Conservation (phyloP, 768 basidiomycete species). For the Jaapia argillacea region DNA sequence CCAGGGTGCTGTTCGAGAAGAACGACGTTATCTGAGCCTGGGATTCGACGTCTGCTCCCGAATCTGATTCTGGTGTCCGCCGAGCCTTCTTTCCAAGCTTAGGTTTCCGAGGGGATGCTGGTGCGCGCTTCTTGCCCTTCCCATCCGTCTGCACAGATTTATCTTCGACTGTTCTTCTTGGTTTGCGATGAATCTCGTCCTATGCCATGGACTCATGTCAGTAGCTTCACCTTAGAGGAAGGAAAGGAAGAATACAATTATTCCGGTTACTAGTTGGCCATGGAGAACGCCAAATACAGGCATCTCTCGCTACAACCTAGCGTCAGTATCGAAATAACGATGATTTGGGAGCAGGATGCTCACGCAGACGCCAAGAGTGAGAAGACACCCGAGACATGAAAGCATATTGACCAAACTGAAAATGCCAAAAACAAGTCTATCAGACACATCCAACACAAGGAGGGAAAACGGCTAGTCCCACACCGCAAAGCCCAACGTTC, state of each 20-base stretch:
- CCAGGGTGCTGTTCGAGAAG: not conserved
- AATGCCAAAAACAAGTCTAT: not conserved
- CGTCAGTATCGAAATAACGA: slow-evolving; percentile 8
- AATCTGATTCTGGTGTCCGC: not conserved
- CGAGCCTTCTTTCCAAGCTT: slow-evolving; percentile 14
- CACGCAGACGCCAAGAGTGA: not conserved
- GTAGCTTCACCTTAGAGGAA: not conserved
- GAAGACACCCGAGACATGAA: not conserved
- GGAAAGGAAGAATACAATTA: not conserved
- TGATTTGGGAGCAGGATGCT: not conserved
- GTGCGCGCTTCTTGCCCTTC: too few species aligned
- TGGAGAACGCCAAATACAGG: slow-evolving; percentile 27
- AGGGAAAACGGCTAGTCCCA: not conserved
- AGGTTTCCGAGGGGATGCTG: not conserved
- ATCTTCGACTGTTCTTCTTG: not conserved
- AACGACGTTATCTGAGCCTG: not conserved
- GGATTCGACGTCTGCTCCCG: not conserved
- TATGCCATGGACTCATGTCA: not conserved
- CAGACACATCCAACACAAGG: not conserved
- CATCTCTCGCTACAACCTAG: slow-evolving; percentile 23
- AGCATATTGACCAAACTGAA: not conserved
- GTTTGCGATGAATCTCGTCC: not conserved
- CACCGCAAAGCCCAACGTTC: slow-evolving; percentile 26
- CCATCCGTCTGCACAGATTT: too few species aligned
- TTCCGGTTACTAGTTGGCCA: slow-evolving; percentile 24